phyloP scores from a whole-genome alignment of 208 protist species.

The Acanthamoeba royreba region DNA sequence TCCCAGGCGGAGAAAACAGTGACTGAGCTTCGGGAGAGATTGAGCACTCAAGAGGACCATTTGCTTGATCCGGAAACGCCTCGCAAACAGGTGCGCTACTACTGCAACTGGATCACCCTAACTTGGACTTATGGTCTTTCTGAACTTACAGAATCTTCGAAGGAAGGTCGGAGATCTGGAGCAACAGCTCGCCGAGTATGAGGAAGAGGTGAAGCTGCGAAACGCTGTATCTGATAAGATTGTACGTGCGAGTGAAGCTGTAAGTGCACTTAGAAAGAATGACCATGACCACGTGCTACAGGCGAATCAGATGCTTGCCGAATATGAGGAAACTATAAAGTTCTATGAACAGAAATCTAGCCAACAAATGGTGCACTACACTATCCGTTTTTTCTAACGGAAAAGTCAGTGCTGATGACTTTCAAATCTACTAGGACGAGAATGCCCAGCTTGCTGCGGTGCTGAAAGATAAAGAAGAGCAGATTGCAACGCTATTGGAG shows the following conservation, averaged over 20 bases:
- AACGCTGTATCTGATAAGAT: background rate
- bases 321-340: background rate
- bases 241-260: background rate
- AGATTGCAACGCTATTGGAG: too few species aligned
- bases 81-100: background rate
- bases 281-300: background rate
- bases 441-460: background rate
- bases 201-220: background rate
- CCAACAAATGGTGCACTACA: too few species aligned
- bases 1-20: background rate
- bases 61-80: background rate
- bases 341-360: conserved; percentile 28
- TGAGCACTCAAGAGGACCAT: background rate
- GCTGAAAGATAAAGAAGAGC: background rate
- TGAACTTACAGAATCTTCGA: background rate
- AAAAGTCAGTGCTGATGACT: too few species aligned
- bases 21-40: background rate
- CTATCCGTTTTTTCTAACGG: too few species aligned
- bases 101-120: background rate
- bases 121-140: background rate
- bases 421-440: too few species aligned
- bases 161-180: background rate
- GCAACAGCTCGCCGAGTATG: background rate
- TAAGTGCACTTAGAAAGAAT: background rate
- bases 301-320: background rate